A percentile compares a stretch with the other conserved stretches of the same genome.
phyloP scores from a whole-genome alignment of 2,329 filamentous ascomycete genomes.

The Ophioceras dolichostomum region DNA sequence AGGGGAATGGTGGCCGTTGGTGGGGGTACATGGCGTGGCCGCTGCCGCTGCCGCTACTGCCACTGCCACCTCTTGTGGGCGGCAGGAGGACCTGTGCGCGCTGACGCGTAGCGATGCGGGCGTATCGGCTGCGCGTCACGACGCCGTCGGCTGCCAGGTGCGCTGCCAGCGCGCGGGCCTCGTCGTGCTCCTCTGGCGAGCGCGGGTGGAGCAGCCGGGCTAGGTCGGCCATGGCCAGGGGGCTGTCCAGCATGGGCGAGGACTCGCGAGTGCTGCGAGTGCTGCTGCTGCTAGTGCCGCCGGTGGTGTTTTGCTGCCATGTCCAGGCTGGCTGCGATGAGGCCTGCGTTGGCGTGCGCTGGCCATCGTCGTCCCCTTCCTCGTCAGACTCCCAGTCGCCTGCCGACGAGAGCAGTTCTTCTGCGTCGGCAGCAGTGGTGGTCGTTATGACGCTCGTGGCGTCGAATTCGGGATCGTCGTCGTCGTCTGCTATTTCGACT shows the following conservation, averaged over 20 bases:
- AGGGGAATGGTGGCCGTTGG: too few relatives aligned
- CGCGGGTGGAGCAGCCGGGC: constrained; percentile 73
- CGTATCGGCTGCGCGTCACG: constrained; percentile 72
- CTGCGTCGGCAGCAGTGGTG: constrained; percentile 15
- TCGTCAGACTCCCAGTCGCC: constrained; percentile 28
- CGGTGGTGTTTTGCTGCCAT: constrained; percentile 28
- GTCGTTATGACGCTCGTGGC: constrained; percentile 70
- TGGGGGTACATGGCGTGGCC: too few relatives aligned
- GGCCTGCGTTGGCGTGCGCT: constrained; percentile 46
- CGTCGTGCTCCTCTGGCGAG: constrained; percentile 63
- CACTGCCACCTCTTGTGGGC: constrained; percentile 16
- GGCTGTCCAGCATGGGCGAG: constrained; percentile 48
- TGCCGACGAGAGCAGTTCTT: constrained; percentile 27
- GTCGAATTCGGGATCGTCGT: constrained; percentile 47
- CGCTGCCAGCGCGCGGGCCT: constrained; percentile 69
- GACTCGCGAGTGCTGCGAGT: constrained; percentile 27
- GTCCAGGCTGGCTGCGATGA: too few relatives aligned
- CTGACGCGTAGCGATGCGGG: constrained; percentile 53
- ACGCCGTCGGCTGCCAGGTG: constrained; percentile 61
- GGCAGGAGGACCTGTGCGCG: constrained; percentile 53
- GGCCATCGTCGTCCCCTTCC: constrained; percentile 32
- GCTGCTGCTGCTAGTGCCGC: constrained; percentile 8
- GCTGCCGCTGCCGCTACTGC: constrained; percentile 19
- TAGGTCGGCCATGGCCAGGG: constrained; percentile 56
- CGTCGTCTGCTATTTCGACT: constrained; percentile 39